A percentile compares a stretch with the other conserved stretches of the same genome.
Conservation (phyloP, 2,329 filamentous ascomycete species). For the Scortechinia acanthostroma region DNA sequence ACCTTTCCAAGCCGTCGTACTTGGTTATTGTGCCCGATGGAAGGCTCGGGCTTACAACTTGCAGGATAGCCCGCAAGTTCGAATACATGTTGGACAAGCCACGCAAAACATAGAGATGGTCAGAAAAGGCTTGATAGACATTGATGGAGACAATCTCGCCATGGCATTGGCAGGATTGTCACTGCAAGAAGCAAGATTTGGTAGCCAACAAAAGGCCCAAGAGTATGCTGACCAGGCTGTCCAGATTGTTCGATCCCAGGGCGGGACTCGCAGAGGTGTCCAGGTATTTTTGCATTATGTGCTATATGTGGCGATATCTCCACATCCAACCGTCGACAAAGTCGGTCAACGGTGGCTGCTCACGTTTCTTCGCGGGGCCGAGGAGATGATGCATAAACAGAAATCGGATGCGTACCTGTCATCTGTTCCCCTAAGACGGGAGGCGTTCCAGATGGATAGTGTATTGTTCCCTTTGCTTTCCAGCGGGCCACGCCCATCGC, state of each 20-base stretch:
- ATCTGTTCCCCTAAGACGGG: constrained; percentile 15
- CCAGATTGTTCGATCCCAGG: constrained; percentile 5
- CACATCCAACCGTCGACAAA: constrained; percentile 3
- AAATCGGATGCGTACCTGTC: constrained; percentile 13
- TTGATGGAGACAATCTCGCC: neutral
- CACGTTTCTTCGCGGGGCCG: constrained; percentile 21
- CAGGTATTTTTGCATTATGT: neutral
- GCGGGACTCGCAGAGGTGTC: neutral
- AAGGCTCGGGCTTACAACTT: constrained; percentile 14
- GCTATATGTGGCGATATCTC: neutral
- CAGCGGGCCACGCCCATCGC: constrained; percentile 25
- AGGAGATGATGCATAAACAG: constrained; percentile 20
- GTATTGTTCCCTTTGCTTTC: constrained; percentile 26
- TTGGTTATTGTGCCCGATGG: constrained; percentile 25
- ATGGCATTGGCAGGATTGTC: neutral
- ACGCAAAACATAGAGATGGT: neutral
- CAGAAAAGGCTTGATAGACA: neutral
- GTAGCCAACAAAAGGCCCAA: neutral
- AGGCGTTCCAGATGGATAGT: constrained; percentile 22
- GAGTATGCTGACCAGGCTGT: constrained; percentile 11
- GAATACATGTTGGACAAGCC: neutral
- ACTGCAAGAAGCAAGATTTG: neutral
- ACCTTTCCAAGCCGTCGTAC: constrained; percentile 22
- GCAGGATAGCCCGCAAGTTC: neutral
- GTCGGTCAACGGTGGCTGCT: constrained; percentile 17